Percentiles rank a stretch among this genome's conserved stretches.
Conservation (phyloP, 2,329 filamentous ascomycete species). For the Talaromyces sp. region DNA sequence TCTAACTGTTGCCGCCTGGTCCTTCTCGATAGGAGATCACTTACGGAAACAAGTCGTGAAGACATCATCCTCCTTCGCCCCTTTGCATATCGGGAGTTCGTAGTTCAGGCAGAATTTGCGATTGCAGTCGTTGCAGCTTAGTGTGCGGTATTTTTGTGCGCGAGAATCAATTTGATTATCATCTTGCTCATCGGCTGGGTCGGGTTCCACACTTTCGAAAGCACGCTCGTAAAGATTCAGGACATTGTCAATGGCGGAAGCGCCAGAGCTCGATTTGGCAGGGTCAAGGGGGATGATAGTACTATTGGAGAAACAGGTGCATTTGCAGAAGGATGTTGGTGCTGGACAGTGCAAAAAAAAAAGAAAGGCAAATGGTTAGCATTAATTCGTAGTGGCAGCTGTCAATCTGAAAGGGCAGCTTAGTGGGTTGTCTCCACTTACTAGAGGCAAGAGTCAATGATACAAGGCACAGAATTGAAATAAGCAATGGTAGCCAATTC, state of each 20-base stretch:
- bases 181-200: not conserved
- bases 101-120: slow-evolving; percentile 68
- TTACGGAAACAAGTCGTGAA: slow-evolving; percentile 68
- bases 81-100: slow-evolving; percentile 63
- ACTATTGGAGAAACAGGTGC: slow-evolving; percentile 68
- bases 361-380: not conserved
- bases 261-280: slow-evolving; percentile 25
- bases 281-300: slow-evolving; percentile 67
- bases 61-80: slow-evolving; percentile 64
- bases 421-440: slow-evolving; percentile 26
- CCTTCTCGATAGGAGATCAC: slow-evolving; percentile 6
- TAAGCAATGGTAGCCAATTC: slow-evolving; percentile 27
- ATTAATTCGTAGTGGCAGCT: not conserved
- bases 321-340: slow-evolving; percentile 70
- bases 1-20: not conserved
- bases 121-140: slow-evolving; percentile 68
- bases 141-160: slow-evolving; percentile 41
- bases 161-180: slow-evolving; percentile 20
- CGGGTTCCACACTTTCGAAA: slow-evolving; percentile 15
- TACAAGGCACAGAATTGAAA: slow-evolving; percentile 29
- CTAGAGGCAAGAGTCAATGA: slow-evolving; percentile 39
- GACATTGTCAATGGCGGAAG: slow-evolving; percentile 22
- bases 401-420: not conserved
- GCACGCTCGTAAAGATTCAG: slow-evolving; percentile 25
- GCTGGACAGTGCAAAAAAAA: slow-evolving; percentile 23